Conservation (phyloP, 139 green algal genomes). For the Haematococcus sp. region DNA sequence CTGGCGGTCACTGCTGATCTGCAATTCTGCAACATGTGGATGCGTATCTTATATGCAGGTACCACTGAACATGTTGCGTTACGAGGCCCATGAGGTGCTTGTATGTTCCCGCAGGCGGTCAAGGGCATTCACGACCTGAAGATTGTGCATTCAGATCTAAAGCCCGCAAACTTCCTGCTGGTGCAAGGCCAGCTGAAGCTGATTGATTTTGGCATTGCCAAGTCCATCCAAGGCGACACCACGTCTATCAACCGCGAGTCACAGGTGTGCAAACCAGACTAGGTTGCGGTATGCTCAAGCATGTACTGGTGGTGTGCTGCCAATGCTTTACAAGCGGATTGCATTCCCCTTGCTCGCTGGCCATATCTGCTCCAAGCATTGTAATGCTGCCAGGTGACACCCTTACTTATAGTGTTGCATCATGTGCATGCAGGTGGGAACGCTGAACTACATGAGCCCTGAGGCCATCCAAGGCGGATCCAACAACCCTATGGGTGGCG, state of each 20-base stretch:
- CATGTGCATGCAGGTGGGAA: slow-evolving; percentile 94
- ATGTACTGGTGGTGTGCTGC: too few relatives aligned
- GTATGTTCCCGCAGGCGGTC: slow-evolving; percentile 69
- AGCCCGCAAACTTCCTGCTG: slow-evolving; percentile 95
- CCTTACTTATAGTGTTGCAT: too few relatives aligned
- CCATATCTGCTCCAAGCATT: too few relatives aligned
- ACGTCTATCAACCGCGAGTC: slow-evolving; percentile 90
- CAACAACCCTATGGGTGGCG: slow-evolving; percentile 68
- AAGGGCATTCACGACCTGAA: slow-evolving; percentile 86
- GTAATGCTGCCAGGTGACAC: too few relatives aligned
- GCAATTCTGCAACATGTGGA: background rate
- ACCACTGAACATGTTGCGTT: background rate
- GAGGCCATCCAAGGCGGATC: slow-evolving; percentile 88
- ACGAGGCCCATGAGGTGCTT: background rate
- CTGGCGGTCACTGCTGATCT: background rate
- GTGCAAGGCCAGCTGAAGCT: slow-evolving; percentile 95
- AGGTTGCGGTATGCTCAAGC: too few relatives aligned
- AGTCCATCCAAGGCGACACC: slow-evolving; percentile 87
- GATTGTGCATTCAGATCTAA: slow-evolving; percentile 97
- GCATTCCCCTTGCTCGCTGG: too few relatives aligned
- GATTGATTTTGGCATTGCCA: slow-evolving; percentile 98
- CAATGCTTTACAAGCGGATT: too few relatives aligned
- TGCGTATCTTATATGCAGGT: background rate
- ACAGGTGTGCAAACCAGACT: slow-evolving; percentile 59
- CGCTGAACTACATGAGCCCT: slow-evolving; percentile 98